These are phyloP conservation scores for Pilobolus umbonatus DNA, from an alignment of 192 early-diverging fungal species.

Conservation along the genomic window DNA sequence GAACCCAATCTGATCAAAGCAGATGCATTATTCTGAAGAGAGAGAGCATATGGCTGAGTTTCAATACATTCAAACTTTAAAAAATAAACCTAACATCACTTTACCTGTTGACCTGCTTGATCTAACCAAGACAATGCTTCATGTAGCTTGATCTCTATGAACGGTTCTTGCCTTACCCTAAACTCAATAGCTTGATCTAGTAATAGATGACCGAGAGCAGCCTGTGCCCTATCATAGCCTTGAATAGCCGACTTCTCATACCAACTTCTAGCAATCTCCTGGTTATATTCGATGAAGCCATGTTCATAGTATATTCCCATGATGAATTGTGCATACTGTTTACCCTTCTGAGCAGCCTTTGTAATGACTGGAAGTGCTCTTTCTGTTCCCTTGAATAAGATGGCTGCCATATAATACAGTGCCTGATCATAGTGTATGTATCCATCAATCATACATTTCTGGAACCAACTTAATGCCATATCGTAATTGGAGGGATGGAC, in stretches of 20 bases:
- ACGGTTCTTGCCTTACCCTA: not conserved
- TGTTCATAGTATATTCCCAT: constrained; percentile 24
- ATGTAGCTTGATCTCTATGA: not conserved
- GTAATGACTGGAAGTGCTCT: constrained; percentile 14
- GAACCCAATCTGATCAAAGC: constrained; percentile 32
- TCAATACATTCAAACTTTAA: not conserved
- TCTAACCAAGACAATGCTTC: constrained; percentile 1
- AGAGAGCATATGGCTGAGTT: not conserved
- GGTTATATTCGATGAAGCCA: constrained; percentile 6
- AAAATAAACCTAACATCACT: not conserved
- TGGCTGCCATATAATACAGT: not conserved
- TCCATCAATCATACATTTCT: no score
- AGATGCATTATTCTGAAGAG: constrained; percentile 15
- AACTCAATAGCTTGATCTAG: constrained; percentile 14
- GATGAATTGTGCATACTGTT: constrained; percentile 20
- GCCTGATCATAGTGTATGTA: no score
- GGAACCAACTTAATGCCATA: constrained; percentile 17
- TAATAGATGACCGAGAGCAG: constrained; percentile 20
- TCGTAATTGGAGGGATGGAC: not conserved
- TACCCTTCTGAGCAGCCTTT: not conserved
- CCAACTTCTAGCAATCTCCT: constrained; percentile 10
- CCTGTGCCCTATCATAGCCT: constrained; percentile 23
- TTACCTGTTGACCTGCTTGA: not conserved
- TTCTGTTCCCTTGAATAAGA: constrained; percentile 1
- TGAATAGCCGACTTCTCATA: constrained; percentile 22